Percentiles rank a stretch among this genome's conserved stretches.
Conservation (phyloP, 768 basidiomycete genomes). For the Hydnum rufescens region DNA sequence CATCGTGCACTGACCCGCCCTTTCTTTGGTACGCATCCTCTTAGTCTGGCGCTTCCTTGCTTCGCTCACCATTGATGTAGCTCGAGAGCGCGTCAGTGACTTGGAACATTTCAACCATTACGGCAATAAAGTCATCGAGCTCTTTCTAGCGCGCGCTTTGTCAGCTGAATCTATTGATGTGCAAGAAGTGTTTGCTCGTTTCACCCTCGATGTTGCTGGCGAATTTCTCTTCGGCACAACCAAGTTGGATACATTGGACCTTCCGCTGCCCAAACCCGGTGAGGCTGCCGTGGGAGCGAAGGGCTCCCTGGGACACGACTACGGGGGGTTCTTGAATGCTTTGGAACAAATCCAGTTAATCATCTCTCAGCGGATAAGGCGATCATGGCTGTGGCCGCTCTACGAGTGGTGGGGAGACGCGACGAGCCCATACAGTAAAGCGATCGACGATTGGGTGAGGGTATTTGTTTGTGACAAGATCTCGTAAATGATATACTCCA, state of each 20-base stretch:
- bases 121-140: slow-evolving; percentile 9
- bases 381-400: not conserved
- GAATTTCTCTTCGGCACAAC: slow-evolving; percentile 7
- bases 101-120: slow-evolving; percentile 11
- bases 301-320: not conserved
- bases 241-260: slow-evolving; percentile 5
- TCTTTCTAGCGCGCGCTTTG: slow-evolving; percentile 10
- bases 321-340: slow-evolving; percentile 5
- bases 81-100: slow-evolving; percentile 9
- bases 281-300: not conserved
- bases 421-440: not conserved
- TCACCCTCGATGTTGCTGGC: slow-evolving; percentile 9
- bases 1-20: slow-evolving; percentile 16
- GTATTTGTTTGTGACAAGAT: too few relatives aligned
- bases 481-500: too few relatives aligned
- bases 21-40: slow-evolving; percentile 13
- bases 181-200: slow-evolving; percentile 8
- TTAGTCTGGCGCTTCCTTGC: slow-evolving; percentile 6
- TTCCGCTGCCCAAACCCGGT: slow-evolving; percentile 7
- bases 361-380: not conserved
- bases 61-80: slow-evolving; percentile 21
- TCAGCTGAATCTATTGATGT: slow-evolving; percentile 13
- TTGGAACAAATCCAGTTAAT: slow-evolving; percentile 6
- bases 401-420: slow-evolving; percentile 4
- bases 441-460: slow-evolving; percentile 3